Conservation (phyloP, 805 yeast species). For the Vanderwaltozyma tropicalis region DNA sequence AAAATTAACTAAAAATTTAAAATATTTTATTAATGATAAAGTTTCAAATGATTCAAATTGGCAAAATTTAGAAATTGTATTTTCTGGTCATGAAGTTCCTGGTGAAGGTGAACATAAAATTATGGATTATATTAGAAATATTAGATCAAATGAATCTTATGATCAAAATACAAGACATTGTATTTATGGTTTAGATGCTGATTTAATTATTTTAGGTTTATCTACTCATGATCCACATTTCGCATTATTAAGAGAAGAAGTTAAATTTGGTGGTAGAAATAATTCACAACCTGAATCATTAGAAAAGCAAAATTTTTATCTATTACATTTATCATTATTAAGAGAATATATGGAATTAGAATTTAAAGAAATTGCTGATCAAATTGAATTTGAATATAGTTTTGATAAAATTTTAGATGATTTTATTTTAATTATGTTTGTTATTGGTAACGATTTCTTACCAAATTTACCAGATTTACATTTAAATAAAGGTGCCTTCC, state of each 20-base stretch:
- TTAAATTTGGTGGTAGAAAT: conserved; percentile 57
- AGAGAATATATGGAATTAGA: conserved; percentile 88
- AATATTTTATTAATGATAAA: conserved; percentile 81
- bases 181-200: conserved; percentile 93
- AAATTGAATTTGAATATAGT: conserved; percentile 54
- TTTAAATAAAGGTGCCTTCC: conserved; percentile 92
- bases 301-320: conserved; percentile 67
- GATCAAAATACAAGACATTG: conserved; percentile 83
- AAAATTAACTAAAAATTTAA: conserved; percentile 66
- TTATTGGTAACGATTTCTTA: conserved; percentile 94
- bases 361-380: conserved; percentile 58
- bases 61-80: conserved; percentile 65
- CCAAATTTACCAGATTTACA: conserved; percentile 93
- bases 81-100: conserved; percentile 93
- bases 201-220: conserved; percentile 84
- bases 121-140: conserved; percentile 79
- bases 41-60: conserved; percentile 78
- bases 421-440: conserved; percentile 82
- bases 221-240: conserved; percentile 94
- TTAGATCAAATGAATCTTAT: conserved; percentile 63
- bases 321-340: conserved; percentile 76
- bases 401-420: conserved; percentile 90
- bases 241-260: conserved; percentile 90
- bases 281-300: conserved; percentile 35
- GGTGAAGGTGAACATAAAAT: conserved; percentile 99